Conservation (phyloP, 805 yeast genomes). For the Hanseniaspora guilliermondii region DNA sequence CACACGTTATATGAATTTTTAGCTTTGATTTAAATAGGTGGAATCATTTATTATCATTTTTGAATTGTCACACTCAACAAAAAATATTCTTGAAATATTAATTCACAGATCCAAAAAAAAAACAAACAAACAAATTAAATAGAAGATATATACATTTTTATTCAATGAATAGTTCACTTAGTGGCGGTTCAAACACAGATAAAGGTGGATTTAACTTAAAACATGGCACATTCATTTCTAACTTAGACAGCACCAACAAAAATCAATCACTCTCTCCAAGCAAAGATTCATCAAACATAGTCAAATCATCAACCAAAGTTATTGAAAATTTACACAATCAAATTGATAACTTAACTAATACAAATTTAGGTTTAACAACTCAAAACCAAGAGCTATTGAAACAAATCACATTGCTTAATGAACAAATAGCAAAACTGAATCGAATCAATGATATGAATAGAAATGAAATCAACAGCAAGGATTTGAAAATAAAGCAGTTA, state of each 20-base stretch:
- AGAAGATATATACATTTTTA: no score
- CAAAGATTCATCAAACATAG: not conserved
- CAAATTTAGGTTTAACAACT: slow-evolving; percentile 28
- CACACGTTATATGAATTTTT: no score
- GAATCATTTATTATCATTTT: no score
- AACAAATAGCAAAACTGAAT: slow-evolving; percentile 2
- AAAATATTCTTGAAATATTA: no score
- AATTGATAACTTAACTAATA: slow-evolving; percentile 41
- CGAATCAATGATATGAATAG: slow-evolving; percentile 6
- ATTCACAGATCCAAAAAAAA: no score
- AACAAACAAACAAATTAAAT: no score
- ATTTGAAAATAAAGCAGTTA: slow-evolving; percentile 8
- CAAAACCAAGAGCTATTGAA: slow-evolving; percentile 37
- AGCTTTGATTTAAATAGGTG: no score
- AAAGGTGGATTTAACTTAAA: slow-evolving; percentile 3
- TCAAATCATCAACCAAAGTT: slow-evolving; percentile 25
- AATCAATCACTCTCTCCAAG: not conserved
- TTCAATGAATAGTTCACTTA: not conserved
- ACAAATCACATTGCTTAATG: slow-evolving; percentile 5
- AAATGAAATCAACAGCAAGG: slow-evolving; percentile 8
- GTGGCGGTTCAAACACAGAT: not conserved
- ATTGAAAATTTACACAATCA: slow-evolving; percentile 35
- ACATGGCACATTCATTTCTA: slow-evolving; percentile 11
- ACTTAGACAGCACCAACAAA: not conserved
- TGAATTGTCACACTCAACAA: no score